A percentile compares a stretch with the other conserved stretches of the same genome.
Evolutionary conservation across 768 basidiomycete genomes (phyloP).

Genomic region (Gelatoporia subvermispora): DNA sequence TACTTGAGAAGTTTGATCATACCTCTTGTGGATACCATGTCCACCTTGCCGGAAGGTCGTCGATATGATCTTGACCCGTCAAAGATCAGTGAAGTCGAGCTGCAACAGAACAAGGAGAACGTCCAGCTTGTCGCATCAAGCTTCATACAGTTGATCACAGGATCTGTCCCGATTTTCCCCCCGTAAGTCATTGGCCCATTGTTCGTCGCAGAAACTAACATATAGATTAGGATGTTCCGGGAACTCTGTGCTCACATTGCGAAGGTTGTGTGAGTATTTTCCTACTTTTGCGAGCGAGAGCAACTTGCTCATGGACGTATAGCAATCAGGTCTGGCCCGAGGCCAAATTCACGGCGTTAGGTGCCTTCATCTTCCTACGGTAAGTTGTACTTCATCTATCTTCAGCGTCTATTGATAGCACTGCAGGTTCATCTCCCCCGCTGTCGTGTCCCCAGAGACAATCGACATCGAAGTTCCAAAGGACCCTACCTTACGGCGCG

Average conservation of each 20-base stretch:
- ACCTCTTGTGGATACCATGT: constrained; percentile 74
- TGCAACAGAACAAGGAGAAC: constrained; percentile 62
- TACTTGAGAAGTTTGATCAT: constrained; percentile 79
- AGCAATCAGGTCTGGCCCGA: constrained; percentile 72
- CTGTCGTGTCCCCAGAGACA: constrained; percentile 79
- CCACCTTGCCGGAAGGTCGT: constrained; percentile 63
- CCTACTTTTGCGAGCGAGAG: not conserved
- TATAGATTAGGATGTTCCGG: constrained; percentile 63
- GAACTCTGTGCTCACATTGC: constrained; percentile 84
- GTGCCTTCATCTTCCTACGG: constrained; percentile 91
- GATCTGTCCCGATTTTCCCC: constrained; percentile 67
- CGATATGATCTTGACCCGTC: constrained; percentile 77
- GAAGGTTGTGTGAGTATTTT: constrained; percentile 59
- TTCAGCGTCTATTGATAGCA: not conserved
- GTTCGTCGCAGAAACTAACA: not conserved
- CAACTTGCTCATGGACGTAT: not conserved
- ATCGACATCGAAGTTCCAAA: constrained; percentile 79
- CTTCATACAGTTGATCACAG: constrained; percentile 70
- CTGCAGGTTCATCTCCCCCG: constrained; percentile 82
- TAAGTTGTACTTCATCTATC: constrained; percentile 22
- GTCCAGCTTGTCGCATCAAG: constrained; percentile 69
- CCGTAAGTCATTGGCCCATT: constrained; percentile 44
- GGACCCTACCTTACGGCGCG: constrained; percentile 57
- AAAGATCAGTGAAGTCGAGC: constrained; percentile 51
- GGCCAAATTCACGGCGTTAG: constrained; percentile 75